Evolutionary conservation across 2,329 filamentous ascomycete genomes (phyloP), one percentile per base, ranked within the genome.

Genomic region (Scorias spongiosa): DNA sequence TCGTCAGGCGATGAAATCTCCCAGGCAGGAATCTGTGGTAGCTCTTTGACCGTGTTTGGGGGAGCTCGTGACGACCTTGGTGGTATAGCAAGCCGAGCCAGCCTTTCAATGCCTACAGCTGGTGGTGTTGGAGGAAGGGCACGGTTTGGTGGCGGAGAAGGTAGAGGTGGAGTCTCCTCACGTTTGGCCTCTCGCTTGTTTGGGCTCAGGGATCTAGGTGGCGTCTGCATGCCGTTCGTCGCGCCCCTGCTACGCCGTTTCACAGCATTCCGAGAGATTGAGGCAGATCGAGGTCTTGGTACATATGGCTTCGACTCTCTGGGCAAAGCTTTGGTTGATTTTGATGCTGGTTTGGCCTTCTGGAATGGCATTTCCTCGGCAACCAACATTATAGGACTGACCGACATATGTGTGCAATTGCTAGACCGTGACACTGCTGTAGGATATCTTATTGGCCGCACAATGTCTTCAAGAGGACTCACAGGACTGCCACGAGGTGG

Each of bases 371-470:
- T 51, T 39, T 60, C 51, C 44, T 63, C 60, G 2, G 59, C 59
- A 2, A 61, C 54, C 8, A 59, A 54, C 54, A 58, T 58, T n/a
- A 56, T 51, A 10, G 59, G 58, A n/a, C 57, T 58, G 28, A 58
- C 46, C 26, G 49, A 40, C 46, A 53, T 44, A 39, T 28, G 17
- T 17, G 46, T 18, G 40, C 42, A 47, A 26, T 44, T 36, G 41
- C 49, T 48, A 40, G 43, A 28, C 14, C 42, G 45, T 18, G 49
- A 54, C 3, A 26, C 20, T 3, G 49, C 47, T 20, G 48, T 51
- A 5, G 54, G 50, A 2, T 54, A 58, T 17, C 54, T 50, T 10
- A 56, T 55, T 10, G 53, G 51, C 40, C 53, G 55, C 3, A 48
- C 51, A 10, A 49, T 50, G 41, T 50, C 47, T 20, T 54, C 52